Percentiles rank a stretch among this genome's conserved stretches.
Evolutionary conservation across 2,329 filamentous ascomycete genomes (phyloP).

Genomic region (Claviceps maximensis): DNA sequence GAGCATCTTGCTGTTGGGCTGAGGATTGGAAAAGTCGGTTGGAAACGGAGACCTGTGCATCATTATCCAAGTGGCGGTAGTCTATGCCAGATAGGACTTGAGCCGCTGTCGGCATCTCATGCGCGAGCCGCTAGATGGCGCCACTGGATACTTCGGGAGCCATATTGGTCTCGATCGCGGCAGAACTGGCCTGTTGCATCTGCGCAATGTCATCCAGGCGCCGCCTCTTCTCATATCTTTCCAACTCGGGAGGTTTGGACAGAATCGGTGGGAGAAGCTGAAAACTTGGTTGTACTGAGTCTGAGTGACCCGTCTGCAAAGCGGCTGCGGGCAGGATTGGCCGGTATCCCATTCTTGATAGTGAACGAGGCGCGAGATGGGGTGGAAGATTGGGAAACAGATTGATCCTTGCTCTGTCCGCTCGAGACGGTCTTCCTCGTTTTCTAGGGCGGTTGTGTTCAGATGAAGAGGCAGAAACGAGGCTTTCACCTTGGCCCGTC

Average conservation of each 20-base stretch:
- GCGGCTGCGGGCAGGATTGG: conserved; percentile 8
- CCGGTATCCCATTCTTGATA: conserved; percentile 4
- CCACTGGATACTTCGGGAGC: conserved; percentile 2
- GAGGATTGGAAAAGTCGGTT: background rate
- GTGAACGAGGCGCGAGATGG: conserved; percentile 18
- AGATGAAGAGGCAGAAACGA: background rate
- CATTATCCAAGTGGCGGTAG: background rate
- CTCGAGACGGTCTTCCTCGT: conserved; percentile 31
- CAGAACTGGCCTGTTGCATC: background rate
- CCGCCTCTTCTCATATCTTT: conserved; percentile 4
- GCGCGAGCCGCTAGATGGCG: conserved; percentile 5
- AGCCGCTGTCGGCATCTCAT: background rate
- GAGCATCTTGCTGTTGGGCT: background rate
- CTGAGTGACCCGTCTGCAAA: background rate
- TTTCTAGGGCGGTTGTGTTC: conserved; percentile 20
- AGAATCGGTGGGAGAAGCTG: background rate
- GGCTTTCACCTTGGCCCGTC: conserved; percentile 3
- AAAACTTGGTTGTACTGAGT: background rate
- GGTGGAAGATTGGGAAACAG: conserved; percentile 20
- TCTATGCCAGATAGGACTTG: background rate
- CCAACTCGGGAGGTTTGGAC: background rate
- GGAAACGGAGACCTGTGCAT: background rate
- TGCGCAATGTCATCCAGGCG: background rate
- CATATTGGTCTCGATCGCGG: background rate
- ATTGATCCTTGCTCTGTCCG: conserved; percentile 25